phyloP scores from a whole-genome alignment of 768 basidiomycete genomes.

The Serpula lacrymans region DNA sequence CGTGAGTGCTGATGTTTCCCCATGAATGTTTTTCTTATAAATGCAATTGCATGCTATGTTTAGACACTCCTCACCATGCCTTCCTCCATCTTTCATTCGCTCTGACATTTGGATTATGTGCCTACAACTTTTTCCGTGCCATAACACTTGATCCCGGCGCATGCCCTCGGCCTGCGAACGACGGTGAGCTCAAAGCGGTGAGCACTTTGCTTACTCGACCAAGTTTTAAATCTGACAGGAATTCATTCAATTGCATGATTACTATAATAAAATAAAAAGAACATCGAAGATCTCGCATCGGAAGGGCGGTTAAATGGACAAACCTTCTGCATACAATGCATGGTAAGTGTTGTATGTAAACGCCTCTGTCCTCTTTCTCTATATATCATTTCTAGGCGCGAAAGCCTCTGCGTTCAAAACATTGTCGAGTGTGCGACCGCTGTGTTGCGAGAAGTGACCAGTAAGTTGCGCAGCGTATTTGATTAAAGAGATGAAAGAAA shows the following conservation, averaged over 20 bases:
- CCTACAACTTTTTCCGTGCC: slow-evolving; percentile 89
- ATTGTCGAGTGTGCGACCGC: slow-evolving; percentile 88
- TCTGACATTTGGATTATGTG: slow-evolving; percentile 64
- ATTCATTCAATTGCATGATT: neutral
- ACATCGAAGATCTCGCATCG: slow-evolving; percentile 87
- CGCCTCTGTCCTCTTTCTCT: neutral
- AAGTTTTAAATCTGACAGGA: neutral
- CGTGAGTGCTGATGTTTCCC: slow-evolving; percentile 47
- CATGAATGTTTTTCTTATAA: neutral
- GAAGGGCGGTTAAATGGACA: slow-evolving; percentile 90
- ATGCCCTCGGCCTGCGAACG: slow-evolving; percentile 76
- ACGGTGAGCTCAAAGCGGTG: slow-evolving; percentile 85
- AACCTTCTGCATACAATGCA: slow-evolving; percentile 94
- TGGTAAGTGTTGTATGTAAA: slow-evolving; percentile 49
- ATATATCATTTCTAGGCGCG: slow-evolving; percentile 50
- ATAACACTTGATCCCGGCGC: slow-evolving; percentile 87
- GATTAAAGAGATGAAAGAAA: too few species aligned
- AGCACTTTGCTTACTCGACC: slow-evolving; percentile 23
- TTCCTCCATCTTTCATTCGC: slow-evolving; percentile 77
- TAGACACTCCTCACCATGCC: slow-evolving; percentile 76
- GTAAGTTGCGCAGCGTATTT: slow-evolving; percentile 44
- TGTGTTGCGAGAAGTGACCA: slow-evolving; percentile 93
- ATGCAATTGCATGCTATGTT: neutral
- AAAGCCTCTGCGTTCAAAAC: slow-evolving; percentile 91
- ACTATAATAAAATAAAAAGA: too few species aligned